phyloP scores from a whole-genome alignment of 2,329 filamentous ascomycete genomes.

The Dactylellina leptospora region DNA sequence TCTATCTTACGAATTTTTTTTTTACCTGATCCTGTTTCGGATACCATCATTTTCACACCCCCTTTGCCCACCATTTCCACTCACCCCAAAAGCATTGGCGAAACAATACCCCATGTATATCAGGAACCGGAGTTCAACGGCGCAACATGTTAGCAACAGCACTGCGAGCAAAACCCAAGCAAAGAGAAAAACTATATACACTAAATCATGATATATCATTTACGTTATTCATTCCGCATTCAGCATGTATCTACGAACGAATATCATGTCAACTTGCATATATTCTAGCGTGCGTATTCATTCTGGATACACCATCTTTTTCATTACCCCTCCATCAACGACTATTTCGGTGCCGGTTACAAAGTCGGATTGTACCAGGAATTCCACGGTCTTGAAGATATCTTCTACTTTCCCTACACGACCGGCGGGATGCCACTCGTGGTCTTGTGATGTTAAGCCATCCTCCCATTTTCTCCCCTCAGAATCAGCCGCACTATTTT shows the following conservation, averaged over 20 bases:
- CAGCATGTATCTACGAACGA: constrained; percentile 10
- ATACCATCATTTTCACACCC: not conserved
- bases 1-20: not conserved
- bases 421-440: constrained; percentile 65
- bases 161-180: not conserved
- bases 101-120: constrained; percentile 47
- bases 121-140: constrained; percentile 27
- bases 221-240: not conserved
- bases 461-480: constrained; percentile 63
- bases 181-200: not conserved
- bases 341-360: constrained; percentile 33
- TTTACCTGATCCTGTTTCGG: not conserved
- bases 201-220: not conserved
- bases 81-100: constrained; percentile 26
- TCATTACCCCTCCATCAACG: constrained; percentile 36
- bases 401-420: constrained; percentile 66
- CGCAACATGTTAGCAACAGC: constrained; percentile 17
- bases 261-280: not conserved
- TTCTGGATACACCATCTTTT: constrained; percentile 41
- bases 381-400: constrained; percentile 55
- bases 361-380: constrained; percentile 21
- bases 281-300: not conserved
- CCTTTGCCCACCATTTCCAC: not conserved
- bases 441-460: constrained; percentile 63
- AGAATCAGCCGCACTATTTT: constrained; percentile 55